Evolutionary conservation across 108 stramenopile genomes (phyloP).

Genomic region (Pseudonitzschia delicatissima): DNA sequence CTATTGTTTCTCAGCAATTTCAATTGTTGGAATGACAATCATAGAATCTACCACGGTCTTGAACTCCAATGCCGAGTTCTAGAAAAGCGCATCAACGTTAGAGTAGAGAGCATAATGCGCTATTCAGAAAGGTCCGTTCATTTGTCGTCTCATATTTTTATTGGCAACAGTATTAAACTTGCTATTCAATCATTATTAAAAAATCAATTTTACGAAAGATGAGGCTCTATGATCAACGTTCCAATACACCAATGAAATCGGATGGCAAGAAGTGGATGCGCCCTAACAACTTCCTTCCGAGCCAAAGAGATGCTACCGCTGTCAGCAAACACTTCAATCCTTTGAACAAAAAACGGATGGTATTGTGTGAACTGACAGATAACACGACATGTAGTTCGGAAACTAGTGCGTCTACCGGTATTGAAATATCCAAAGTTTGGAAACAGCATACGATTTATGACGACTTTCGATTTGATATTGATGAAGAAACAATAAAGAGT

Average conservation of each 20-base stretch:
- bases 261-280: constrained; percentile 15
- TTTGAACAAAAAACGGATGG: background rate
- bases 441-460: background rate
- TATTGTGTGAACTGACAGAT: no score
- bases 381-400: background rate
- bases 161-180: no score
- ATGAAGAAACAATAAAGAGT: constrained; percentile 12
- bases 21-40: no score
- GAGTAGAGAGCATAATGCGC: no score
- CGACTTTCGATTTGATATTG: constrained; percentile 14
- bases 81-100: no score
- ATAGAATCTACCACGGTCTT: no score
- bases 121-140: no score
- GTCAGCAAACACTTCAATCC: background rate
- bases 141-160: no score
- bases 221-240: constrained; percentile 12
- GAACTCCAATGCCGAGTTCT: no score
- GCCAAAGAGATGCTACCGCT: background rate
- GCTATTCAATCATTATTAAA: no score
- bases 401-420: constrained; percentile 1
- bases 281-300: constrained; percentile 3
- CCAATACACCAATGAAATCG: background rate
- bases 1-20: no score
- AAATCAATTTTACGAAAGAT: no score
- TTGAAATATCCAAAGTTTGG: background rate